Evolutionary conservation across 352 stramenopile genomes (phyloP).

Genomic region (Aphanomyces stellatus): DNA sequence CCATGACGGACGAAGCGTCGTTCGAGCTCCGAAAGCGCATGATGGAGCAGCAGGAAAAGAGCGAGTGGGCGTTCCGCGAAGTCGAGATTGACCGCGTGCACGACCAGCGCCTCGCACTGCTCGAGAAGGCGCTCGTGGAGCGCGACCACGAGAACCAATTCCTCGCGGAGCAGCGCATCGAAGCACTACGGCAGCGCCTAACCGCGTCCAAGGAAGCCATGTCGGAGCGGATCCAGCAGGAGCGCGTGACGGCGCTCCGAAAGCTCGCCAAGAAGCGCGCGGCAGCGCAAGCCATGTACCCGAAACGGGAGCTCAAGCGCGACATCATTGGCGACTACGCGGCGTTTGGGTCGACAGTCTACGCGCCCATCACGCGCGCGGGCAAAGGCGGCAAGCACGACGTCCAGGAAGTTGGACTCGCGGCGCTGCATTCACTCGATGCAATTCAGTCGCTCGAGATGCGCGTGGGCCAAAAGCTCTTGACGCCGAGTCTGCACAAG

Average conservation of each 20-base stretch:
- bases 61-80: conserved; percentile 83
- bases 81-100: conserved; percentile 83
- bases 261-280: conserved; percentile 86
- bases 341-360: conserved; percentile 76
- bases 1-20: conserved; percentile 91
- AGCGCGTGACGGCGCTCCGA: conserved; percentile 80
- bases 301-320: conserved; percentile 32
- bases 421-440: conserved; percentile 40
- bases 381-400: conserved; percentile 41
- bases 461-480: conserved; percentile 38
- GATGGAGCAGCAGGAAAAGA: conserved; percentile 88
- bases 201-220: conserved; percentile 70
- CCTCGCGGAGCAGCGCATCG: conserved; percentile 86
- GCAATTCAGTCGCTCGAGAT: conserved; percentile 54
- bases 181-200: conserved; percentile 72
- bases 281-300: conserved; percentile 36
- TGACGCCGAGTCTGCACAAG: conserved; percentile 43
- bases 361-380: conserved; percentile 59
- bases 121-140: conserved; percentile 78
- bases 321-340: conserved; percentile 88
- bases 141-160: conserved; percentile 86
- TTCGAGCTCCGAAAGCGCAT: conserved; percentile 86
- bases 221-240: conserved; percentile 71
- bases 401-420: conserved; percentile 47
- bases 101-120: conserved; percentile 60